Conservation (phyloP, 2,329 filamentous ascomycete species). For the Clarireedia hainanense region DNA sequence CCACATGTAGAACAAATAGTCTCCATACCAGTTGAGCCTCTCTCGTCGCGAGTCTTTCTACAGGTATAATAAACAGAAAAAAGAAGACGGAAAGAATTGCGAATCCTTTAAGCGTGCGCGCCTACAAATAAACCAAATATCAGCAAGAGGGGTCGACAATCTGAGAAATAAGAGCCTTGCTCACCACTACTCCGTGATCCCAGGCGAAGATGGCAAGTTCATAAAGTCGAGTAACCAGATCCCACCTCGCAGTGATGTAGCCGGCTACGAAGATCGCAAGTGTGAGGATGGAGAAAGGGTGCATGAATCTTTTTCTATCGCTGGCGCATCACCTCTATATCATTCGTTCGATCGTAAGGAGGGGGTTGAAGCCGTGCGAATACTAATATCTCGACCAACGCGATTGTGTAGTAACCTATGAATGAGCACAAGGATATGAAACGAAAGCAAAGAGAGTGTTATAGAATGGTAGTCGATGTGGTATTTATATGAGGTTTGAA, state of each 20-base stretch:
- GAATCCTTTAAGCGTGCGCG: constrained; percentile 80
- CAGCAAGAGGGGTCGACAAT: constrained; percentile 3
- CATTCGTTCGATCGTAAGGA: neutral
- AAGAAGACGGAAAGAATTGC: constrained; percentile 76
- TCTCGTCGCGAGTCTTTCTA: constrained; percentile 71
- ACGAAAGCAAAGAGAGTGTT: neutral
- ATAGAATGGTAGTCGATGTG: neutral
- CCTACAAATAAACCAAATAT: constrained; percentile 39
- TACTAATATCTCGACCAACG: too few species aligned
- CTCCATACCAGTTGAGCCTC: constrained; percentile 69
- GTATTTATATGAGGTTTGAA: neutral
- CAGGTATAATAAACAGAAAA: constrained; percentile 73
- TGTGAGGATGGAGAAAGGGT: constrained; percentile 93
- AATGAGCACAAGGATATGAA: too few species aligned
- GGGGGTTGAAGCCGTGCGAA: neutral
- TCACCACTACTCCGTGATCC: constrained; percentile 95
- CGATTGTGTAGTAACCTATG: too few species aligned
- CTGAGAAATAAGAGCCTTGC: constrained; percentile 28
- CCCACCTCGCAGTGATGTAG: constrained; percentile 99
- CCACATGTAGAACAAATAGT: constrained; percentile 14
- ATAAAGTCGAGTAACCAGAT: constrained; percentile 93
- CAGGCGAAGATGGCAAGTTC: constrained; percentile 95
- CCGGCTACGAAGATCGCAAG: constrained; percentile 98
- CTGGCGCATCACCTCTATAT: constrained; percentile 22
- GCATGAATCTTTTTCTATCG: constrained; percentile 52